Conservation (phyloP, 192 early-diverging fungal genomes). For the Podila epigama region DNA sequence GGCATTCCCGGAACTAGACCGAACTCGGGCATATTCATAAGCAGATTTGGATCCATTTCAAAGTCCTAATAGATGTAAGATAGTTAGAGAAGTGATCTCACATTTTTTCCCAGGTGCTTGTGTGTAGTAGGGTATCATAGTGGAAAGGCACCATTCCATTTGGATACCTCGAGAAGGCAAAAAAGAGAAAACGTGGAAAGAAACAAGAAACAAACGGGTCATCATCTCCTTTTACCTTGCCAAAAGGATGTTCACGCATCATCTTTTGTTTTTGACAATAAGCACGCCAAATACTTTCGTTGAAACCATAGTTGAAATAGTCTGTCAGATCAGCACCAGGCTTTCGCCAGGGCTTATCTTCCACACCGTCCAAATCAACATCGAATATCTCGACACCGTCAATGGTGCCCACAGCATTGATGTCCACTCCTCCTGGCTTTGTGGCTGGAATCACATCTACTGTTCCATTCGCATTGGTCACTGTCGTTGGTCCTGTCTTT, state of each 20-base stretch:
- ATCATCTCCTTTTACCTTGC: slow-evolving; percentile 51
- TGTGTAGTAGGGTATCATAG: no score
- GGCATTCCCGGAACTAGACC: slow-evolving; percentile 17
- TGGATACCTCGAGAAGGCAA: neutral
- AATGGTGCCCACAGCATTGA: slow-evolving; percentile 77
- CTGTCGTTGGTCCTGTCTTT: slow-evolving; percentile 42
- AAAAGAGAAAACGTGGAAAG: slow-evolving; percentile 6
- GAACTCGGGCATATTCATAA: slow-evolving; percentile 33
- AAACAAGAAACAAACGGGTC: slow-evolving; percentile 22
- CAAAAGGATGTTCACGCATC: slow-evolving; percentile 73
- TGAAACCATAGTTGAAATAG: slow-evolving; percentile 99
- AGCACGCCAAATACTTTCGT: slow-evolving; percentile 92
- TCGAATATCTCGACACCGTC: slow-evolving; percentile 88
- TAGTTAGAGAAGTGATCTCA: neutral
- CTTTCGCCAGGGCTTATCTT: slow-evolving; percentile 97
- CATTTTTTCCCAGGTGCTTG: no score
- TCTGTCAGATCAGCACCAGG: slow-evolving; percentile 96
- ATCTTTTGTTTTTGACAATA: slow-evolving; percentile 95
- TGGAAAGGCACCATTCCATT: no score
- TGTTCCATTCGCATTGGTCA: slow-evolving; percentile 43
- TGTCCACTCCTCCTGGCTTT: slow-evolving; percentile 58
- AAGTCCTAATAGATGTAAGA: slow-evolving; percentile 33
- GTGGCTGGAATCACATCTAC: slow-evolving; percentile 50
- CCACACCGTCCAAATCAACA: slow-evolving; percentile 88
- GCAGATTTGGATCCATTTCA: slow-evolving; percentile 26